Evolutionary conservation across 179 eudicot genomes (phyloP).

Genomic region (Beta macrorhiza): DNA sequence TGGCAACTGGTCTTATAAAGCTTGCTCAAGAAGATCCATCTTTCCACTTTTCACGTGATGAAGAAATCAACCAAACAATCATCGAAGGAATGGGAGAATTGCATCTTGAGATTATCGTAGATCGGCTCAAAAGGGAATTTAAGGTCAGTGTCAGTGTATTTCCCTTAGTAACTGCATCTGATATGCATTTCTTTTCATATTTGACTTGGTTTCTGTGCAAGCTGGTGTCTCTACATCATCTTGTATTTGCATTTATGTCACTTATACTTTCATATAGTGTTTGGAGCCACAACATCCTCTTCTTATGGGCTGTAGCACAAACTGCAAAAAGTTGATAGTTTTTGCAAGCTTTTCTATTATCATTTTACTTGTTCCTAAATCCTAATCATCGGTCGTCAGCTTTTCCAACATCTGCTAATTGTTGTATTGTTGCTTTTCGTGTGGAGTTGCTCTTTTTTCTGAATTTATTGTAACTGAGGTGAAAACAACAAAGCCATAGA

Average conservation of each 20-base stretch:
- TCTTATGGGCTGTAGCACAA: background rate
- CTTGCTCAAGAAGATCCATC: slow-evolving; percentile 99
- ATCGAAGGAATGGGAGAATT: slow-evolving; percentile 99
- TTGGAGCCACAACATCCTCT: background rate
- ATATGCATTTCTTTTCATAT: background rate
- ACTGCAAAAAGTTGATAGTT: background rate
- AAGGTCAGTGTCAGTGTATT: slow-evolving; percentile 50
- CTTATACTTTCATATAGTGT: background rate
- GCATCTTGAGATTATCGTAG: slow-evolving; percentile 96
- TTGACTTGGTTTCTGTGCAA: background rate
- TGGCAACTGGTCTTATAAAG: slow-evolving; percentile 77
- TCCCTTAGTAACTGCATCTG: background rate
- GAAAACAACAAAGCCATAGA: background rate
- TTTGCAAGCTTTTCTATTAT: background rate
- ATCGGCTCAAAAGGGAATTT: slow-evolving; percentile 90
- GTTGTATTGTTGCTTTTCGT: background rate
- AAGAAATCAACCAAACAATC: slow-evolving; percentile 87
- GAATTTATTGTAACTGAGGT: background rate
- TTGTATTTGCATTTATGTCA: slow-evolving; percentile 3
- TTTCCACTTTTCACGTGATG: slow-evolving; percentile 97
- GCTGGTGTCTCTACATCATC: background rate
- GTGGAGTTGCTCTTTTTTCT: background rate
- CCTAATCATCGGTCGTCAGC: background rate
- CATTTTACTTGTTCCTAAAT: background rate
- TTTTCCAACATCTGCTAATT: slow-evolving; percentile 5